Evolutionary conservation across 768 basidiomycete species (phyloP), one percentile per base, ranked within the genome.

Genomic region (Hygrophorus russula): DNA sequence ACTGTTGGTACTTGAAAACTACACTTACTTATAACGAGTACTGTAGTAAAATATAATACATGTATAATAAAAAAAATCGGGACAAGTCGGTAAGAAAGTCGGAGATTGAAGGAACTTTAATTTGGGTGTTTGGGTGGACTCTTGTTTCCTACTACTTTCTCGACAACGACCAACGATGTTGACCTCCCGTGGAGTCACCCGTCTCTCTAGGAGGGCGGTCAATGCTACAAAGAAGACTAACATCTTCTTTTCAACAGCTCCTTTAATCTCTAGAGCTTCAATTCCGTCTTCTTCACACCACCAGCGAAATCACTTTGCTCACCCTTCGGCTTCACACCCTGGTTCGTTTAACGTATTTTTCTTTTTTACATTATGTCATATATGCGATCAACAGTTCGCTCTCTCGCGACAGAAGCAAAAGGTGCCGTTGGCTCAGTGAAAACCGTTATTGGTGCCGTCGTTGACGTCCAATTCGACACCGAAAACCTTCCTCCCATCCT

Each of bases 381-480:
- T 19, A 45, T 41, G 27, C 27, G 30, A 51, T 51, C 40, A 53
- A 46, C 55, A 82, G 82, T 73, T 50, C 92, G 92, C 61, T 68
- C 80, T 39, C 94, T 93, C 74, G 93, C 93, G 50, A 92, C 92
- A 44, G 91, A 94, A 64, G 76, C 86, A 47, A 82, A 78, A 70
- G 65, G 56, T 52, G 63, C 73, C 43, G 66, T 74, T 55, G 93
- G 93, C 55, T 68, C 76, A 36, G 87, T 97, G 59, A 96, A 97
- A 76, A 93, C 91, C 55, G 93, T 99, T 75, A 99, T 99, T 67
- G 96, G 96, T 85, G 94, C 96, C 69, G 96, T 99, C 69, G 96
- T 99, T 60, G 96, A 99, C 63, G 96, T 99, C 55, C 91, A 97
- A 68, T 98, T 98, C 60, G 93, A 94, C 54, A 79, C 81, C 39